Percentiles rank a stretch among this genome's conserved stretches.
These are phyloP conservation scores for Leccinum variicolor DNA, from an alignment of 768 basidiomycete genomes.

Conservation along the genomic window DNA sequence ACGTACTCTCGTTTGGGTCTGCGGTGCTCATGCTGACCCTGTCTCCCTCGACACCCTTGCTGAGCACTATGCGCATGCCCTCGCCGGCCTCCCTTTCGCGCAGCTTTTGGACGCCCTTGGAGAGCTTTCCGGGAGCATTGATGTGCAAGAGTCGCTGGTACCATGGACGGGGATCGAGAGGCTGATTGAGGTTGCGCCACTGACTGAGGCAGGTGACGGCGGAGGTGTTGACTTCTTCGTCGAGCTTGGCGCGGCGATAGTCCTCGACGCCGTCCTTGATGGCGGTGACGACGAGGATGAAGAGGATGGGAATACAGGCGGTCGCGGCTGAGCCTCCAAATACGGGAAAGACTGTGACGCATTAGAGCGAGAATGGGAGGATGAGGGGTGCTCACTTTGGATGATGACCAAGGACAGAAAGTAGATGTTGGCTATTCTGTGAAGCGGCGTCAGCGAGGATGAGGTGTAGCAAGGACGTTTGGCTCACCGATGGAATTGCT, in stretches of 20 bases:
- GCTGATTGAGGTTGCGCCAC: constrained; percentile 90
- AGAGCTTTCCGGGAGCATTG: constrained; percentile 69
- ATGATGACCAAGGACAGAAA: constrained; percentile 82
- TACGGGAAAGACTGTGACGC: constrained; percentile 69
- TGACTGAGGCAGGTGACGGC: constrained; percentile 86
- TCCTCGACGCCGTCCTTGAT: constrained; percentile 97
- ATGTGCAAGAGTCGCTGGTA: constrained; percentile 69
- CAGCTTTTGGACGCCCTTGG: constrained; percentile 82
- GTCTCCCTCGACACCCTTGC: constrained; percentile 35
- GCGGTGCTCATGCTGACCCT: constrained; percentile 42
- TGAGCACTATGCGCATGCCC: constrained; percentile 62
- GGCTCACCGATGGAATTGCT: constrained; percentile 85
- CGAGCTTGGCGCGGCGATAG: constrained; percentile 81
- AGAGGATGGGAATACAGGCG: constrained; percentile 79
- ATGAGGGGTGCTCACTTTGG: constrained; percentile 49
- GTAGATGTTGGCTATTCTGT: constrained; percentile 87
- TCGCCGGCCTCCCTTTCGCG: constrained; percentile 77
- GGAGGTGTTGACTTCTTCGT: constrained; percentile 94
- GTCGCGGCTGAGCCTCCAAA: constrained; percentile 86
- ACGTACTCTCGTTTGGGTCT: constrained; percentile 41
- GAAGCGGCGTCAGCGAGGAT: not conserved
- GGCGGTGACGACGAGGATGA: constrained; percentile 85
- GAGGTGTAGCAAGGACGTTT: too few species aligned
- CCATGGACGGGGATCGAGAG: constrained; percentile 67
- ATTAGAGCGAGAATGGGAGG: constrained; percentile 9